Evolutionary conservation across 495 filamentous ascomycete genomes (phyloP).

Genomic region (Oleoguttula mirabilis): DNA sequence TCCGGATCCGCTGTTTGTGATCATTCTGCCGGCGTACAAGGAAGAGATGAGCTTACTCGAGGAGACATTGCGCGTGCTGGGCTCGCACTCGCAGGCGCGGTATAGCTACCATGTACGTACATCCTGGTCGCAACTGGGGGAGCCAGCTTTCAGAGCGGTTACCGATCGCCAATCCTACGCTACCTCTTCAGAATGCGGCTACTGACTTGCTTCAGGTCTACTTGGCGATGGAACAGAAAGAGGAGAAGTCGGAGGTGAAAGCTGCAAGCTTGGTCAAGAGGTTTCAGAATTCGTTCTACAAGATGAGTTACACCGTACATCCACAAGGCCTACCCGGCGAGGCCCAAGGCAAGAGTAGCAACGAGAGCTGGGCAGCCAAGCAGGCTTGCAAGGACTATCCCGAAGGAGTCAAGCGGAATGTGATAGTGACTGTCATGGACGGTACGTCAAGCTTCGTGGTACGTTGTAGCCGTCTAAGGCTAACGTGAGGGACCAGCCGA

Average conservation of each 20-base stretch:
- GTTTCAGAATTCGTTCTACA: conserved; percentile 47
- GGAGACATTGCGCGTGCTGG: conserved; percentile 53
- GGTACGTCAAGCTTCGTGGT: conserved; percentile 41
- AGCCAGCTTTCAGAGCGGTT: too few species aligned
- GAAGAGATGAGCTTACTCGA: conserved; percentile 52
- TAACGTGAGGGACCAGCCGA: conserved; percentile 39
- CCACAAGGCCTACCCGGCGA: conserved; percentile 49
- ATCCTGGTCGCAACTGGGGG: too few species aligned
- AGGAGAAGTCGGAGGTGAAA: conserved; percentile 41
- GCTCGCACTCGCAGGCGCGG: conserved; percentile 49
- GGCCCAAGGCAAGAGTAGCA: conserved; percentile 56
- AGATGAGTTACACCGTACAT: conserved; percentile 50
- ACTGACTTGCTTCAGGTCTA: conserved; percentile 39
- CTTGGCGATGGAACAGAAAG: conserved; percentile 60
- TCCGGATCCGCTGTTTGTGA: conserved; percentile 31
- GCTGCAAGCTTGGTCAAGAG: conserved; percentile 40
- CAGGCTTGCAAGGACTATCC: conserved; percentile 45
- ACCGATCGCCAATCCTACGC: too few species aligned
- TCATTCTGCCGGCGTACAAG: conserved; percentile 58
- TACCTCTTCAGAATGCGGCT: too few species aligned
- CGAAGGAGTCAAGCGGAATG: conserved; percentile 39
- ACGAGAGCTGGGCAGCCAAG: conserved; percentile 52
- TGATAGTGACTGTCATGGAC: conserved; percentile 59
- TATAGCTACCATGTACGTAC: conserved; percentile 52
- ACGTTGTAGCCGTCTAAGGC: too few species aligned